Evolutionary conservation across 179 eudicot genomes (phyloP), one percentile per base, ranked within the genome.

Genomic region (Monotropa hypopitys): DNA sequence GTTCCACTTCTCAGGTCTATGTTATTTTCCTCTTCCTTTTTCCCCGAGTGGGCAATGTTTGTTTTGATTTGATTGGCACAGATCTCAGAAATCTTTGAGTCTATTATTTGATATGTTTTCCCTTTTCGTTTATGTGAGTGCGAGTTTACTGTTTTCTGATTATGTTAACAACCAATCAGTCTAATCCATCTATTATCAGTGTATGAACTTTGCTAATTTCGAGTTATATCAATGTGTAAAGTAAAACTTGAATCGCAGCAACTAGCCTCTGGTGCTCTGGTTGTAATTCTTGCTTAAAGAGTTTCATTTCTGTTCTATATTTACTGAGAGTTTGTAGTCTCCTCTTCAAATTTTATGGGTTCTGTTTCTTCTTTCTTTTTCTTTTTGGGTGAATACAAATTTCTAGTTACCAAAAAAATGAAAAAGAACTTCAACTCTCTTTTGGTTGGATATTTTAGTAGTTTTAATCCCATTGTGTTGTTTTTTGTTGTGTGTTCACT

Each of bases 321-420:
- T 70, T 54, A 57, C 49, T 69, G 61, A 23, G 33, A 45, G 63
- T 61, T 38, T 73, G 76, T 38, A n/a, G 30, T 73, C 9, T 53
- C 15, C 30, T 33, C 32, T 21, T 38, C 18, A n/a, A 38, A 38
- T 54, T 73, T 49, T 50, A 68, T 26, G 76, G 75, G 71, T 12
- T 69, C 51, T 62, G 16, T 20, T 42, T 75, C 32, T 66, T 66
- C 28, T 32, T 35, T 35, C 3, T 7, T 30, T 38, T 10, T 15
- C 11, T 7, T 38, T 33, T 74, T 28, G 15, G 5, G 51, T 28
- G 16, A 40, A 30, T 26, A 23, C 40, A 7, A 56, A 33, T 74
- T 56, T 33, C 5, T 30, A 23, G 1, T 35, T 73, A 3, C 32
- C 63, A 9, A 26, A 26, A 57, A 23, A 57, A 23, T 11, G 8